Conservation (phyloP, 306 rosid species). For the Canavalia gladiata region DNA sequence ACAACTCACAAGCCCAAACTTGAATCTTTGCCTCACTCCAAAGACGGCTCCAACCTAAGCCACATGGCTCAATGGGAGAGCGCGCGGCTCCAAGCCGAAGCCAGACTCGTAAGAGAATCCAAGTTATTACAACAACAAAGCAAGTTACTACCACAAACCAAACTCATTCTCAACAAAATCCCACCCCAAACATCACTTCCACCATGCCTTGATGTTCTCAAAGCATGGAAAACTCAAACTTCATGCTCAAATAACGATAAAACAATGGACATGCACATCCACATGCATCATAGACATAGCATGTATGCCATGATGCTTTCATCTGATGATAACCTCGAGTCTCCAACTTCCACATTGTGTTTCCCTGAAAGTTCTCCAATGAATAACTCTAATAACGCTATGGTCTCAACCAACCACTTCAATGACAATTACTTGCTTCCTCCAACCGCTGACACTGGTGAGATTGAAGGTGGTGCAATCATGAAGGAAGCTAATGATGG, state of each 20-base stretch:
- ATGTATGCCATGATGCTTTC: constrained; percentile 47
- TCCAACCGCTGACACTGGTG: not conserved
- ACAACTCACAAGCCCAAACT: constrained; percentile 49
- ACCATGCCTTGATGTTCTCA: constrained; percentile 53
- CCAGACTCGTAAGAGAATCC: constrained; percentile 46
- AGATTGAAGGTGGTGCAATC: not conserved
- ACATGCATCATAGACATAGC: constrained; percentile 14
- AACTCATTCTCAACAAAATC: constrained; percentile 26
- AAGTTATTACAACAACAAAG: not conserved
- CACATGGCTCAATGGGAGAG: constrained; percentile 62
- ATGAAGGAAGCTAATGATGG: not conserved
- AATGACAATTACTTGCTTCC: constrained; percentile 5
- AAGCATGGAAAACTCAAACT: constrained; percentile 52
- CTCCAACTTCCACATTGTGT: constrained; percentile 49
- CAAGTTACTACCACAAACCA: not conserved
- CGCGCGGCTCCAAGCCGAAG: constrained; percentile 54
- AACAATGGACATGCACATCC: not conserved
- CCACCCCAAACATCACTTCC: constrained; percentile 29
- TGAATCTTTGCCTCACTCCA: not conserved
- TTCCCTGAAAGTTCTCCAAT: constrained; percentile 18
- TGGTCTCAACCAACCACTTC: not conserved
- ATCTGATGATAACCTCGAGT: constrained; percentile 28
- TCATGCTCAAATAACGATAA: constrained; percentile 37
- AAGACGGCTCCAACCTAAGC: constrained; percentile 44
- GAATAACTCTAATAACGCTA: not conserved